Evolutionary conservation across 495 filamentous ascomycete genomes (phyloP).

Genomic region (Penicillium cataractarum): DNA sequence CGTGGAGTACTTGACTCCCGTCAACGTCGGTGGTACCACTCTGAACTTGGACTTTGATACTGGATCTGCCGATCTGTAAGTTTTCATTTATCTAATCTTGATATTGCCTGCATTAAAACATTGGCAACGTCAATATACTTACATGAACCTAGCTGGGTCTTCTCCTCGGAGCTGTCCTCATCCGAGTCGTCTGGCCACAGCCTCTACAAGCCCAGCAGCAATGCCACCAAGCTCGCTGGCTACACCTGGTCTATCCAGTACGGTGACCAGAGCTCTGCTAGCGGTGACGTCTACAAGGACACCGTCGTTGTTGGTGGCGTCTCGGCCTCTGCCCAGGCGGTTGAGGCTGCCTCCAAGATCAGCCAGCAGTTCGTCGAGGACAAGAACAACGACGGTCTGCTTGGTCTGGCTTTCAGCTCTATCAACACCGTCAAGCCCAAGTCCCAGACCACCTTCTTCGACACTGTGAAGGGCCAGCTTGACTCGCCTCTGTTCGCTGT

Average conservation of each 20-base stretch:
- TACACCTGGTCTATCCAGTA: slow-evolving; percentile 70
- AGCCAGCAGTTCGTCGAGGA: slow-evolving; percentile 63
- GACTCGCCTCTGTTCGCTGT: slow-evolving; percentile 69
- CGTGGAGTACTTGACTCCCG: slow-evolving; percentile 67
- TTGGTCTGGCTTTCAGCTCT: slow-evolving; percentile 71
- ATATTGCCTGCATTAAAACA: not conserved
- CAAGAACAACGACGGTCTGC: slow-evolving; percentile 65
- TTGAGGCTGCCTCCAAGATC: slow-evolving; percentile 67
- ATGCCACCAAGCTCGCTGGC: slow-evolving; percentile 53
- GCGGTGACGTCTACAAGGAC: slow-evolving; percentile 71
- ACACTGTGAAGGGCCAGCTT: slow-evolving; percentile 63
- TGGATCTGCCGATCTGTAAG: slow-evolving; percentile 75
- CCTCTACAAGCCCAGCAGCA: slow-evolving; percentile 61
- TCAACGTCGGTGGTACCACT: slow-evolving; percentile 63
- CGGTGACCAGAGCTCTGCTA: slow-evolving; percentile 69
- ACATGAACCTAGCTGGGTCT: slow-evolving; percentile 49
- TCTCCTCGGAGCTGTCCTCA: slow-evolving; percentile 50
- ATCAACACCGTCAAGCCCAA: slow-evolving; percentile 72
- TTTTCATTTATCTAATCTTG: slow-evolving; percentile 5
- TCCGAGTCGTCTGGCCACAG: slow-evolving; percentile 59
- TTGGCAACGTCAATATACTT: slow-evolving; percentile 2
- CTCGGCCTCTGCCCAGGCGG: slow-evolving; percentile 64
- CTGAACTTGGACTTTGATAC: slow-evolving; percentile 76
- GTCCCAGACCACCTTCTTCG: slow-evolving; percentile 70
- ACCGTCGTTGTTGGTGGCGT: slow-evolving; percentile 68